These are phyloP conservation scores for Thuidium tamariscinum DNA, from an alignment of 225 moss, liverwort and hornwort genomes.

Conservation along the genomic window DNA sequence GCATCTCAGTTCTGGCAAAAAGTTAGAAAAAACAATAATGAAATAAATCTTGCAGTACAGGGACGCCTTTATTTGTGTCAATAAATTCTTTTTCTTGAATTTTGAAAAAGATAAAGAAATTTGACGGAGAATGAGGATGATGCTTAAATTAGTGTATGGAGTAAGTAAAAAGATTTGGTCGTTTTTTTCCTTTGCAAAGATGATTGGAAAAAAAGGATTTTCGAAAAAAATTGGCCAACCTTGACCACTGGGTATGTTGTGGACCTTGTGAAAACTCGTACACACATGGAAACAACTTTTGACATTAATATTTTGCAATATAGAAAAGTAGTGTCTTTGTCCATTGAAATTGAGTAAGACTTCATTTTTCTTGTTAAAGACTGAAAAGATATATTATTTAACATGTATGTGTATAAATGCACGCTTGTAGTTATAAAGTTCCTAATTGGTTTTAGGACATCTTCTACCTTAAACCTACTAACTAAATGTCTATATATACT, in stretches of 20 bases:
- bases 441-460: neutral
- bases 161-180: neutral
- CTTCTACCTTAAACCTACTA: neutral
- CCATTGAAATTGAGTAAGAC: neutral
- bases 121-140: neutral
- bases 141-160: neutral
- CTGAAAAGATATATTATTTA: neutral
- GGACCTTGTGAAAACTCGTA: neutral
- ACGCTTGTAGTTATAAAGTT: no score
- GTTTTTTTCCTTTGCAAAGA: neutral
- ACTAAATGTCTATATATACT: neutral
- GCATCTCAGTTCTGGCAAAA: no score
- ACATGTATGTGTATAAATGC: neutral
- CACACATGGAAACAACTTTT: fast-evolving
- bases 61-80: no score
- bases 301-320: neutral
- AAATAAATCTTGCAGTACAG: no score
- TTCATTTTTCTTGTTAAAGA: fast-evolving
- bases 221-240: fast-evolving
- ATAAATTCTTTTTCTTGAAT: no score
- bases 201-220: neutral
- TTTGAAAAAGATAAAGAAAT: no score
- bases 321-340: neutral
- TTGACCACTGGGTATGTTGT: neutral
- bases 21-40: no score